Evolutionary conservation across 2,329 filamentous ascomycete species (phyloP).

Genomic region (Cephalotrichum gorgonifer): DNA sequence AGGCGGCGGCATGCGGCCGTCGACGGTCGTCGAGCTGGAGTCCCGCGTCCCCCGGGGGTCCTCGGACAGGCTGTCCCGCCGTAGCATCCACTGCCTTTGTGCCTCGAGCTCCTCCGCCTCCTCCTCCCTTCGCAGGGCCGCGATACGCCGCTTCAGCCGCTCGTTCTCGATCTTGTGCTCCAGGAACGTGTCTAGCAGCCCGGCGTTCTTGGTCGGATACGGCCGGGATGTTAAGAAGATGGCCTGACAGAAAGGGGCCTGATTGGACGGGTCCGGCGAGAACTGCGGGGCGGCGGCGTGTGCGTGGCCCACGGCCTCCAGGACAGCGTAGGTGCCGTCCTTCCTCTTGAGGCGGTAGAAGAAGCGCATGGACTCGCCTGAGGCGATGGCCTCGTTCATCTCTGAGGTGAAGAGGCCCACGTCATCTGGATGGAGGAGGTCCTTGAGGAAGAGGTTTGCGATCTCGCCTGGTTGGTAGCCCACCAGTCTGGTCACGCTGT

Average conservation of each 20-base stretch:
- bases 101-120: slow-evolving; percentile 65
- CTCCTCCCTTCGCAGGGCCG: slow-evolving; percentile 77
- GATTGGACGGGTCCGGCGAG: slow-evolving; percentile 51
- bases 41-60: slow-evolving; percentile 19
- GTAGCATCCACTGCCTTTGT: slow-evolving; percentile 49
- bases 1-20: slow-evolving; percentile 50
- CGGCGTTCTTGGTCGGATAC: slow-evolving; percentile 81
- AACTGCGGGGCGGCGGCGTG: slow-evolving; percentile 67
- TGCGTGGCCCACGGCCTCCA: slow-evolving; percentile 87
- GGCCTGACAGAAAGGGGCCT: slow-evolving; percentile 67
- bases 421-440: slow-evolving; percentile 81
- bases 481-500: slow-evolving; percentile 62
- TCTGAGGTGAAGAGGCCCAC: slow-evolving; percentile 73
- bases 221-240: slow-evolving; percentile 90
- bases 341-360: slow-evolving; percentile 76
- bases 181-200: slow-evolving; percentile 80
- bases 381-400: slow-evolving; percentile 80
- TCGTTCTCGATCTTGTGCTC: slow-evolving; percentile 98
- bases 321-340: slow-evolving; percentile 65
- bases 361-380: slow-evolving; percentile 67
- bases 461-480: slow-evolving; percentile 66
- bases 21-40: slow-evolving; percentile 15
- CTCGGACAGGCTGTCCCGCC: slow-evolving; percentile 42
- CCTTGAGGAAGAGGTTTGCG: slow-evolving; percentile 63
- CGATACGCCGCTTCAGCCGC: slow-evolving; percentile 71